Evolutionary conservation across 768 basidiomycete genomes (phyloP).

Genomic region (Termitomyces sp.): DNA sequence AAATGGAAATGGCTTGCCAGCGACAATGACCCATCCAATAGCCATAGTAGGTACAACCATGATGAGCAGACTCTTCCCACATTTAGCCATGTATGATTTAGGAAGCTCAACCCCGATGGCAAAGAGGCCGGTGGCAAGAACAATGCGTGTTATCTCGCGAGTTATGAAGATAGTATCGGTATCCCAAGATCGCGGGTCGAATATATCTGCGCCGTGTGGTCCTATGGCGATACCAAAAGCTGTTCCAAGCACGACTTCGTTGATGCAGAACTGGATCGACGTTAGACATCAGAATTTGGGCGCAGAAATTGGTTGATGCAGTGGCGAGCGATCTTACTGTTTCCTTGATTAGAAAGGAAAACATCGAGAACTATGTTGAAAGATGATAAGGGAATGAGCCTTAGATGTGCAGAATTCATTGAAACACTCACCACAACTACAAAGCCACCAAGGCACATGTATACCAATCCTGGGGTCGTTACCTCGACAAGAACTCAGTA

Average conservation of each 20-base stretch:
- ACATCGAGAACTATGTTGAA: constrained; percentile 68
- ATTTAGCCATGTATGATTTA: constrained; percentile 75
- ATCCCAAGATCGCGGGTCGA: constrained; percentile 79
- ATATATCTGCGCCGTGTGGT: constrained; percentile 67
- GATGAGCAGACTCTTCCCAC: constrained; percentile 65
- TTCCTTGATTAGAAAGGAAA: constrained; percentile 82
- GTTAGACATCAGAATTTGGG: background rate
- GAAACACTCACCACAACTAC: constrained; percentile 16
- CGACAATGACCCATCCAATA: constrained; percentile 77
- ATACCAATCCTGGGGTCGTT: constrained; percentile 52
- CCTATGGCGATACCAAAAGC: constrained; percentile 64
- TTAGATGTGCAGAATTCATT: background rate
- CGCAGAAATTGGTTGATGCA: background rate
- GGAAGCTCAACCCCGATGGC: constrained; percentile 95
- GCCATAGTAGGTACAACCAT: constrained; percentile 85
- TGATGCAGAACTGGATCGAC: constrained; percentile 66
- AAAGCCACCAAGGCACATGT: constrained; percentile 61
- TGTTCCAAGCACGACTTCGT: constrained; percentile 92
- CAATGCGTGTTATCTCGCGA: constrained; percentile 38
- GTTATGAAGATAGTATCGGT: constrained; percentile 49
- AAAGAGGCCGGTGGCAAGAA: constrained; percentile 90
- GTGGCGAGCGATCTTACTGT: constrained; percentile 45
- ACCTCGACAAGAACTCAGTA: constrained; percentile 45
- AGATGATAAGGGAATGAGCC: background rate
- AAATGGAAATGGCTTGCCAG: constrained; percentile 45